A percentile compares a stretch with the other conserved stretches of the same genome.
Conservation (phyloP, 1,284 basidiomycete genomes). For the Pisolithus thermaeus region DNA sequence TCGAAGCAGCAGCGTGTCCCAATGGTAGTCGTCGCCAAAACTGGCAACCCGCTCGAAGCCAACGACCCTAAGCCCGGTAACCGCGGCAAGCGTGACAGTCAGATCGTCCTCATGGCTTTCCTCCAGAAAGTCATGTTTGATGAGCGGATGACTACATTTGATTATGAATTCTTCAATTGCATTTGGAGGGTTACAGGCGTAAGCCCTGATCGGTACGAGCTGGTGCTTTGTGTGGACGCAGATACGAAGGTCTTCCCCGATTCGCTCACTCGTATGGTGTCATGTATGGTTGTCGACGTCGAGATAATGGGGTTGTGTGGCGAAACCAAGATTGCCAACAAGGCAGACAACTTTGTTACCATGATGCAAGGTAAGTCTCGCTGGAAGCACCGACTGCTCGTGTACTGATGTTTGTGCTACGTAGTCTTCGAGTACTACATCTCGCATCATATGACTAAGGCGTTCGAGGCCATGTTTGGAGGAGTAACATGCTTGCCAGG, state of each 20-base stretch:
- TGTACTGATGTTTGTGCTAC: slow-evolving; percentile 7
- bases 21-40: slow-evolving; percentile 91
- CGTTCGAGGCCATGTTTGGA: slow-evolving; percentile 99
- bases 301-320: slow-evolving; percentile 99
- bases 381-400: background rate
- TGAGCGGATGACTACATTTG: slow-evolving; percentile 98
- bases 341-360: slow-evolving; percentile 95
- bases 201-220: slow-evolving; percentile 94
- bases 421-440: slow-evolving; percentile 99
- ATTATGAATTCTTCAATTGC: slow-evolving; percentile 99
- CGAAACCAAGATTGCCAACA: slow-evolving; percentile 99
- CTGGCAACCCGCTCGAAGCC: slow-evolving; percentile 86
- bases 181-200: slow-evolving; percentile 93
- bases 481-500: slow-evolving; percentile 99
- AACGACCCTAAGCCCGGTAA: slow-evolving; percentile 94
- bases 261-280: slow-evolving; percentile 86
- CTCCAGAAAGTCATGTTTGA: slow-evolving; percentile 99
- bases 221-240: slow-evolving; percentile 96
- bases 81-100: slow-evolving; percentile 96
- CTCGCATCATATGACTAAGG: slow-evolving; percentile 98
- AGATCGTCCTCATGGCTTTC: slow-evolving; percentile 97
- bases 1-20: slow-evolving; percentile 97
- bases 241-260: slow-evolving; percentile 98
- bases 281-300: slow-evolving; percentile 92
- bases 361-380: slow-evolving; percentile 85